Evolutionary conservation across 2,329 filamentous ascomycete species (phyloP).

Genomic region (Apiospora koreana): DNA sequence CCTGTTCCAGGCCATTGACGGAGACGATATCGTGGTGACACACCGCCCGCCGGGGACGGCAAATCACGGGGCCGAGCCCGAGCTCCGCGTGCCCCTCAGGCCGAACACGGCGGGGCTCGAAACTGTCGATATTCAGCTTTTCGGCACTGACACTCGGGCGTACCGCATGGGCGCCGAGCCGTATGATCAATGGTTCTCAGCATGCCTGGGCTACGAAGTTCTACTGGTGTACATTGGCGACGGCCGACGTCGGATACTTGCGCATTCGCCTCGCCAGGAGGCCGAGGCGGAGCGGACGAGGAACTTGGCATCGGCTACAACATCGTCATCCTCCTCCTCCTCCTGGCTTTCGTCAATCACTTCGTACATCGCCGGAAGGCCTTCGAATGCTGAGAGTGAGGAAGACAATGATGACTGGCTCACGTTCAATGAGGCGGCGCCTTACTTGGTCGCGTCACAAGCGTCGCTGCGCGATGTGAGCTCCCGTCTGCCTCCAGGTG

Average conservation of each 20-base stretch:
- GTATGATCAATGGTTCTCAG: constrained; percentile 68
- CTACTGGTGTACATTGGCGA: constrained; percentile 66
- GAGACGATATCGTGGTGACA: constrained; percentile 40
- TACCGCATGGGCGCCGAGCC: constrained; percentile 60
- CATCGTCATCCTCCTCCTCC: neutral
- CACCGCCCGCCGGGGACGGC: constrained; percentile 37
- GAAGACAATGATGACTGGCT: constrained; percentile 49
- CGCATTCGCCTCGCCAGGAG: constrained; percentile 43
- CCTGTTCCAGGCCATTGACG: constrained; percentile 59
- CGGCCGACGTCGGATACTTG: constrained; percentile 61
- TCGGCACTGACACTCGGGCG: constrained; percentile 57
- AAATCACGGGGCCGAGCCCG: constrained; percentile 19
- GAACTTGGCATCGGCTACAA: constrained; percentile 36
- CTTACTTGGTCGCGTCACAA: constrained; percentile 71
- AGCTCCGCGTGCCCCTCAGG: constrained; percentile 57
- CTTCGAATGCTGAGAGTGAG: neutral
- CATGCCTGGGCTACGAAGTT: constrained; percentile 62
- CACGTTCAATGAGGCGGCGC: constrained; percentile 74
- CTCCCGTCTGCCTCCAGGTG: constrained; percentile 49
- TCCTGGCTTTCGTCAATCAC: constrained; percentile 37
- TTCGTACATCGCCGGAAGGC: constrained; percentile 30
- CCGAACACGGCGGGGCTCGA: constrained; percentile 50
- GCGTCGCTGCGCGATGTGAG: constrained; percentile 70
- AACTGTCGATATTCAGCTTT: constrained; percentile 56
- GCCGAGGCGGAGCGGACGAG: constrained; percentile 26